phyloP scores from a whole-genome alignment of 139 green algal species.

The Parachlorella kessleri region DNA sequence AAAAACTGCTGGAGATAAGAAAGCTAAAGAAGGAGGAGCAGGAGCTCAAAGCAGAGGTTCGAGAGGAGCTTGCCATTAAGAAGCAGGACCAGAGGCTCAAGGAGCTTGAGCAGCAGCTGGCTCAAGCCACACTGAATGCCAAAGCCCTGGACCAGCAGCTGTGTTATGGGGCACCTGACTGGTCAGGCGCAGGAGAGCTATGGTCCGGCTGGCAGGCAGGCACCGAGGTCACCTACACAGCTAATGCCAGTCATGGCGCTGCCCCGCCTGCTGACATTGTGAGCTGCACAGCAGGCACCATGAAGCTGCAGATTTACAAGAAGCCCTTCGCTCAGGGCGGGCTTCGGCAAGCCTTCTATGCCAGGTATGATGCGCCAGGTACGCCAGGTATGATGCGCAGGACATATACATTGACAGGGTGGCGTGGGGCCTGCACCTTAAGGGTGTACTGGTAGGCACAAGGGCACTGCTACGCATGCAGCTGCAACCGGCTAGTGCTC shows the following conservation, averaged over 20 bases:
- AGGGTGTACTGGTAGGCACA: no score
- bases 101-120: neutral
- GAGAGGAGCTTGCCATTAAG: no score
- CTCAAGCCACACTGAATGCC: neutral
- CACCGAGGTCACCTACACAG: neutral
- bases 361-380: neutral
- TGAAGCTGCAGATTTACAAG: neutral
- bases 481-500: neutral
- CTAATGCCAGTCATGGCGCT: neutral
- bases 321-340: neutral
- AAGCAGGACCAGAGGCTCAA: neutral
- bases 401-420: no score
- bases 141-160: neutral
- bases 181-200: neutral
- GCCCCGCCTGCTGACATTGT: no score
- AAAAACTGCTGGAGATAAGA: no score
- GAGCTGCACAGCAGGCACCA: neutral
- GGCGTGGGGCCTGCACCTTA: no score
- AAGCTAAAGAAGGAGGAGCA: no score
- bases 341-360: neutral
- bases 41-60: no score
- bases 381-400: no score
- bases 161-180: neutral
- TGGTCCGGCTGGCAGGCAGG: neutral
- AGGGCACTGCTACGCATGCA: neutral